Conservation (phyloP, 2,329 filamentous ascomycete species). For the Tolypocladium ovalisporum region DNA sequence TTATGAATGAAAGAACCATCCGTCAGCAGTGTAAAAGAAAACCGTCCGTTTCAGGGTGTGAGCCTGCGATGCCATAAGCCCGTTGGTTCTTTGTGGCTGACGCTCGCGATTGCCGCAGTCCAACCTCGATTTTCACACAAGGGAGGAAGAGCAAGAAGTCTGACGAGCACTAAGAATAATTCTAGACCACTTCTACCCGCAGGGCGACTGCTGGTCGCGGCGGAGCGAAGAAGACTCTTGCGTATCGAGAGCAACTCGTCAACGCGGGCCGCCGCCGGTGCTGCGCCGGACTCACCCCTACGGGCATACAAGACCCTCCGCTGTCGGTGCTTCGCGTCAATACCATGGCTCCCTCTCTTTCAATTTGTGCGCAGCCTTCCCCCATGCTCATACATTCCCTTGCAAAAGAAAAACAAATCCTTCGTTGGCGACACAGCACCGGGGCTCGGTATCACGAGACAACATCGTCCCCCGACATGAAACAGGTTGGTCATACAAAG, state of each 20-base stretch:
- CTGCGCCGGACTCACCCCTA: not conserved
- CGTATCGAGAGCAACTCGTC: not conserved
- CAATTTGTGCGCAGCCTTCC: not conserved
- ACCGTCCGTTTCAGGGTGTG: not conserved
- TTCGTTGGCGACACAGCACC: not conserved
- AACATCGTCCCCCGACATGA: not conserved
- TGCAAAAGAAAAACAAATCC: too few relatives aligned
- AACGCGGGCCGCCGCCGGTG: not conserved
- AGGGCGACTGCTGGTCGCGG: not conserved
- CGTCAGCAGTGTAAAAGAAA: not conserved
- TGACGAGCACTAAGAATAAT: not conserved
- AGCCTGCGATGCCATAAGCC: not conserved
- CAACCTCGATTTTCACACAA: not conserved
- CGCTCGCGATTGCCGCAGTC: not conserved
- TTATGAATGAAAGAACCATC: not conserved
- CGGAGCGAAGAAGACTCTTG: not conserved
- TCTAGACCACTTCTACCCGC: not conserved
- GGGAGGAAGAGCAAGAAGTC: not conserved
- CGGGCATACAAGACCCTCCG: not conserved
- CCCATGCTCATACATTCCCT: not conserved
- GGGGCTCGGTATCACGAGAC: not conserved
- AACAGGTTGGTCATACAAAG: not conserved
- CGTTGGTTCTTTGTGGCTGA: not conserved
- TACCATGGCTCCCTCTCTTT: not conserved
- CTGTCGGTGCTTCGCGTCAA: not conserved